Evolutionary conservation across 768 basidiomycete genomes (phyloP), one percentile per base, ranked within the genome.

Genomic region (Suillus plorans): DNA sequence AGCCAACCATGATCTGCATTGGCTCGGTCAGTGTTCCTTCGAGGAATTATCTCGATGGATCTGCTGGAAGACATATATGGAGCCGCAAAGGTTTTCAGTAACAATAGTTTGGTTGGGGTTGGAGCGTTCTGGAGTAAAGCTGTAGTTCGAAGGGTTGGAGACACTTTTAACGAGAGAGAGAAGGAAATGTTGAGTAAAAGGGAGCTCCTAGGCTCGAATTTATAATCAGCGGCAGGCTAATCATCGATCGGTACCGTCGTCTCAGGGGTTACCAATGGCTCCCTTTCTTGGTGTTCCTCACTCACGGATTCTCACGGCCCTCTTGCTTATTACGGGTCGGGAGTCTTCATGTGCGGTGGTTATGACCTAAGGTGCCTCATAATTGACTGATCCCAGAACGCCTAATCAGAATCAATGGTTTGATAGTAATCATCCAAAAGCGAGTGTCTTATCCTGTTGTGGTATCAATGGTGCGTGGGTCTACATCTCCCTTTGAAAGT

Each of bases 1-100:
- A 95, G 80, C 93, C 93, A 95, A 31, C 85, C 90, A 68, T 93
- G 92, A 71, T 95, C 86, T 8, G 89, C 90, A 57, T 89, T 78
- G 3, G 90, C 92, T 22, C 91, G 82, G 25, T 87, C 84, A 56
- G 87, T 73, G 66, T 86, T 91, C 58, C 75, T 81, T 62, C 91
- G 84, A 18, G 83, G 81, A 55, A 79, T 58, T 61, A 89, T 80
- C 57, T 79, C 79, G 25, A 79, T 57, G 31, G 14, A 47, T 18
- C 67, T 66, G 56, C 36, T 56, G 2, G 65, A 63, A n/a, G 7
- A 60, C 75, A 74, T 20, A 28, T 41, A 28, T 28, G 39, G 22
- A 1, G 25, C 25, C 1, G 12, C 58, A 18, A 28, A 18, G 25
- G 39, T 20, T 58, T 41, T 37, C 9, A 41, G 39, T 25, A 10